Base-by-base conservation (phyloP, 345 rosid genomes). In the Corchorus capsularis region DNA sequence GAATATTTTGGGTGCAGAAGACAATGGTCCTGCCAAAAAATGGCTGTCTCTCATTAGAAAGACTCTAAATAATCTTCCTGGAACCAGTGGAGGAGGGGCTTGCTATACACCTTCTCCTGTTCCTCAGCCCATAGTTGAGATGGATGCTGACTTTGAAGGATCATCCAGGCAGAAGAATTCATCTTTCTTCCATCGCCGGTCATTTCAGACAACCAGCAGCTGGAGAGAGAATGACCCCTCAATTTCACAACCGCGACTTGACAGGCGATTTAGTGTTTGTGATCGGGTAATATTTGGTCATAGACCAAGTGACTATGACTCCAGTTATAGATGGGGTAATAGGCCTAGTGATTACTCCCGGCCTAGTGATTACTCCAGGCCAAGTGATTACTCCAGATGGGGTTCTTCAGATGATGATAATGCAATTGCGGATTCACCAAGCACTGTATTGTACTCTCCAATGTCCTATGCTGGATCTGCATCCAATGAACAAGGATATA, bases 381-480 rank as follows among this genome's bases (percentile, higher is more conserved):
- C 95, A 6, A 89, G 99, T 82, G 98, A 96, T 77, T 93, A 77
- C 81, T 90, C 99, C 4, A 80, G 97, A 83, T 91, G 91, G 93
- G 97, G 99, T 46, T 93, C 96, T 1, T 96, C 98, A 0, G 98
- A 96, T 76, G 99, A 94, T 85, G 99, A 96, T 83, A 89, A 92
- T 20, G 93, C 92, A 10, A 90, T 81, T 15, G 97, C 93, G 32
- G 98, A 96, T 73, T 93, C 98, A 4, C 99, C 98, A 0, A 92
- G 98, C 79, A 90, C 94, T 39, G 85, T 91, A 8, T 83, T 92
- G 79, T 46, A 91, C 49, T 93, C 98, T 27, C 97, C 98, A 35
- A 87, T 92, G 88, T 88, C 92, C 5, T 84, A 70, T 39, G 78
- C 79, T 35, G 96, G 91, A 68, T 82, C 90, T 59, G 79, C 85